Evolutionary conservation across 176 grass and related monocot species (phyloP).

Genomic region (Chloris gayana): DNA sequence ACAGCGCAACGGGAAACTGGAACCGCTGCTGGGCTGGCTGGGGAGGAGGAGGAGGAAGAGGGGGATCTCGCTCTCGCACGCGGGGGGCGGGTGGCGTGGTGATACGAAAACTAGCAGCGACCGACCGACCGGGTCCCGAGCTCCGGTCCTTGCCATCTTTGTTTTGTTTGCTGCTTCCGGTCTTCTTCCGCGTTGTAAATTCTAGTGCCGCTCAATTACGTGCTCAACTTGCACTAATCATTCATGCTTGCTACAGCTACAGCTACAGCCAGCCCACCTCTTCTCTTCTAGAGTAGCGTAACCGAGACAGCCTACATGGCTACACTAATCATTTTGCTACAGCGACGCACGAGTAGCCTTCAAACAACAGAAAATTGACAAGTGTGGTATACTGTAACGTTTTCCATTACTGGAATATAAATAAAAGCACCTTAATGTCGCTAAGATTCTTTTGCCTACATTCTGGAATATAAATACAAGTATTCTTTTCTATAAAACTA

Average conservation of each 20-base stretch:
- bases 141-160: neutral
- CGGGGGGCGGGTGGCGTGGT: neutral
- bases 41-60: neutral
- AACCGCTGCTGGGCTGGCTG: neutral
- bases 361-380: neutral
- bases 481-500: too few species aligned
- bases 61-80: neutral
- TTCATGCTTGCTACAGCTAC: neutral
- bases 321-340: neutral
- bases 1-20: neutral
- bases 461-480: too few species aligned
- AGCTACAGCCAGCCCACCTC: neutral
- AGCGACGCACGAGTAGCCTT: neutral
- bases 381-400: neutral
- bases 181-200: neutral
- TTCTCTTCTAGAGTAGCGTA: neutral
- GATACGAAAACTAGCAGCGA: neutral
- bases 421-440: too few species aligned
- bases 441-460: too few species aligned
- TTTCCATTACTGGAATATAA: too few species aligned
- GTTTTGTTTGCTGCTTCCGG: neutral
- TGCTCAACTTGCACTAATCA: neutral
- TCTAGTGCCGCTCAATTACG: neutral
- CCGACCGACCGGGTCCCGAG: conserved; percentile 4
- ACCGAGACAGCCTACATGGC: neutral